Base-by-base conservation (phyloP, 768 basidiomycete genomes). In the Lepiota subincarnata region DNA sequence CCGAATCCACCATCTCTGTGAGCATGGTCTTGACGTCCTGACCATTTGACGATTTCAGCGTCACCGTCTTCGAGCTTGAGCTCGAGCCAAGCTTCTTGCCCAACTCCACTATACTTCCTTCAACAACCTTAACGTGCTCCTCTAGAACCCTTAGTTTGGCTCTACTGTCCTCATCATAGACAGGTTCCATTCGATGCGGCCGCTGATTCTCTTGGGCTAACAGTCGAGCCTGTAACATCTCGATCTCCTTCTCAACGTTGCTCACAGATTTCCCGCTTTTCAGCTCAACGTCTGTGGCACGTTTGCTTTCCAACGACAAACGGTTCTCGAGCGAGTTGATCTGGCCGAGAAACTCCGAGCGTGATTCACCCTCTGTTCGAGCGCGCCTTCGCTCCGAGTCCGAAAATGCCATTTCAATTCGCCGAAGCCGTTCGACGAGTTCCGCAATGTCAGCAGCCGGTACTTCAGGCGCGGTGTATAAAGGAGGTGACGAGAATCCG, bases 31-130 rank as follows among this genome's bases (percentile, higher is more conserved):
- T 85, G 40, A 78, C 72, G 55, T 81, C 92, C 54, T 86, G 81
- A 0, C 92, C 92, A 53, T 89, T 87, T 14, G 80, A 68, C 1
- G 86, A 82, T 66, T 84, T 88, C 75, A 92, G 84, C 26, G 72
- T 82, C 41, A 89, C 55, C 12, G 73, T 74, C 38, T 75, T 77
- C 41, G 58, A 46, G 6, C 57, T 59, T 20, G 71, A 69, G 24
- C 72, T 74, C 0, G 81, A 72, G 12, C 76, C 75, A 11, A 84
- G 66, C 62, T 86, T 89, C 70, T 80, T 86, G 10, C 82, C 77
- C 3, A 81, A 59, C 47, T 90, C 89, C n/a, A 90, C 60, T 45
- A 88, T 76, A 1, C 76, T 78, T 26, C 81, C 78, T 65, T 89
- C 87, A 16, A 87, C 72, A 28, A 64, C 65, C 0, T 75, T 81